Base-by-base conservation (phyloP, 148 eudicot genomes). In the Vaccinium macrocarpon region DNA sequence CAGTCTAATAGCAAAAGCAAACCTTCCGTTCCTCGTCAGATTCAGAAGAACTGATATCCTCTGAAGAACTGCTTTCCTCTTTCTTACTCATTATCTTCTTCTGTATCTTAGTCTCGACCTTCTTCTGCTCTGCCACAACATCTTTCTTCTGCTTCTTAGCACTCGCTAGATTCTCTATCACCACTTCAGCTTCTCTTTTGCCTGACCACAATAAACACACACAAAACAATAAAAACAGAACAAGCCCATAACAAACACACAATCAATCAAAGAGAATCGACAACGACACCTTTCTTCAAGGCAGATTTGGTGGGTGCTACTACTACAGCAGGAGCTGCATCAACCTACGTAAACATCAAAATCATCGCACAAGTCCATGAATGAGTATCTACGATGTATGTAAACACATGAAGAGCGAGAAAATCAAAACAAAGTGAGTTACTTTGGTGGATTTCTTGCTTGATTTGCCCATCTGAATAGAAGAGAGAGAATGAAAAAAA, bases 11-110 rank as follows among this genome's bases (percentile, higher is more conserved):
- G 9, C 6, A 53, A 25, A 7, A 13, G 32, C 57, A 49, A 61
- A 92, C 96, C 95, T 89, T 89, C 55, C 81, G 80, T 29, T 91
- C 90, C n/a, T 88, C 89, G 74, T 93, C 95, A 19, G 94, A 93
- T 0, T 92, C 94, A 0, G 92, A 90, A 29, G 87, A 85, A 18
- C 76, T 59, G 0, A 61, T 76, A 13, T 91, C 97, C 0, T 91
- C 92, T 4, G 90, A 86, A 3, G 88, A 84, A 79, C 88, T 86
- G 85, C 72, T 35, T 21, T 90, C 88, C 14, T 38, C 89, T 25
- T 90, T 88, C 91, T 87, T 92, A 6, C 78, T 88, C 14, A 21
- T 10, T 10, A 50, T 76, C 86, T 90, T 92, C 84, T 90, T 92
- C 19, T 79, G 72, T 50, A 70, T 62, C 86, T 91, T 91, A 0